Evolutionary conservation across 208 protist genomes (phyloP).

Genomic region (Angomonas desouzai): DNA sequence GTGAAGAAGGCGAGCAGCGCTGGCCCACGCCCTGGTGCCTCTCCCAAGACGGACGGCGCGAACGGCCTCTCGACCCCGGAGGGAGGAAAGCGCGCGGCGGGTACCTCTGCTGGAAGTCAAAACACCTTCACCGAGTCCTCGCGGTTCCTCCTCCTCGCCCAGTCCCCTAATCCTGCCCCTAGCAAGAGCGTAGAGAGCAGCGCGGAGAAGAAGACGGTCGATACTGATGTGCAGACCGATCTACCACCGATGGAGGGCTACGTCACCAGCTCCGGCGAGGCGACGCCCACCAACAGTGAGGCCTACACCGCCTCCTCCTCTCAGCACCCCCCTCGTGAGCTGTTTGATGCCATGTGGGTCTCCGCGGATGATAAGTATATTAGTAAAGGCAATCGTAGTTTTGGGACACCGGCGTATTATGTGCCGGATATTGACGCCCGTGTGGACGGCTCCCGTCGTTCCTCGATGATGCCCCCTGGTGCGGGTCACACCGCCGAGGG

Average conservation of each 20-base stretch:
- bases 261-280: conserved; percentile 7
- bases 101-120: background rate
- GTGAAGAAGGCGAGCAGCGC: background rate
- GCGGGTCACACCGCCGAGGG: background rate
- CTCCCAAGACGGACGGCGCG: no score
- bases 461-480: background rate
- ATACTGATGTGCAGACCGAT: background rate
- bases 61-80: no score
- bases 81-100: no score
- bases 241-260: background rate
- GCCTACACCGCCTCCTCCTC: background rate
- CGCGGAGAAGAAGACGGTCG: background rate
- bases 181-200: background rate
- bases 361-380: conserved; percentile 32
- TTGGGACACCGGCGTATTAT: conserved; percentile 63
- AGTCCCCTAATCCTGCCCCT: conserved; percentile 6
- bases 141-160: conserved; percentile 21
- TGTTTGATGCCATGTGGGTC: conserved; percentile 84
- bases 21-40: no score
- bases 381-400: conserved; percentile 35
- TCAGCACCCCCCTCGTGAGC: conserved; percentile 23
- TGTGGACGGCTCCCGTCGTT: background rate
- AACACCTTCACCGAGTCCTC: conserved; percentile 14
- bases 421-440: background rate
- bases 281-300: conserved; percentile 10